These are phyloP conservation scores for Solanum phureja DNA, from an alignment of 257 asterid genomes.

Conservation along the genomic window DNA sequence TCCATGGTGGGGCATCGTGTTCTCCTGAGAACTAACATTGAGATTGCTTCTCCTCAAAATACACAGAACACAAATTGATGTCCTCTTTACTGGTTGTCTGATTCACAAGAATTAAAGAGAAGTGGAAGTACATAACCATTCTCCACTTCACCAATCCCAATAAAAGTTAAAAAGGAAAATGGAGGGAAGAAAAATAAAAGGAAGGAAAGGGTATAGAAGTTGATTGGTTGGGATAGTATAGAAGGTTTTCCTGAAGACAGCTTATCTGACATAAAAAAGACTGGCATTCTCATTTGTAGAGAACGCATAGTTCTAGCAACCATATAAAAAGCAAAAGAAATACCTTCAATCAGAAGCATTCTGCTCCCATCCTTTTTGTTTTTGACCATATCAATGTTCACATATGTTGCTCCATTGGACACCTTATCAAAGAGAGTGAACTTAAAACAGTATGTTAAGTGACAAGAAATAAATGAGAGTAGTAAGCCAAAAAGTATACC, in stretches of 20 bases:
- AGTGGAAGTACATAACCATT: neutral
- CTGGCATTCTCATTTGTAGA: neutral
- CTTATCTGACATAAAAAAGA: neutral
- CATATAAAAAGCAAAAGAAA: neutral
- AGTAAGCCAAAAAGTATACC: constrained; percentile 26
- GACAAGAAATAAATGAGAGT: neutral
- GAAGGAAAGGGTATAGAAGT: neutral
- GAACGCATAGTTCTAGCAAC: neutral
- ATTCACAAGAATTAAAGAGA: neutral
- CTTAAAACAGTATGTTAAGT: neutral
- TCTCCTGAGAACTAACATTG: neutral
- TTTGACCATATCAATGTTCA: constrained; percentile 58
- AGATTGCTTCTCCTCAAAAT: neutral
- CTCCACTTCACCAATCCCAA: neutral
- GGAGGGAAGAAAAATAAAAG: neutral
- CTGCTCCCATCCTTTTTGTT: constrained; percentile 74
- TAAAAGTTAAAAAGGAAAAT: neutral
- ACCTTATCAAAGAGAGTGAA: constrained; percentile 32
- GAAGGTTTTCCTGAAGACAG: neutral
- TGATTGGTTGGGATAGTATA: neutral
- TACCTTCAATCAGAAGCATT: constrained; percentile 91
- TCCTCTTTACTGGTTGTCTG: neutral
- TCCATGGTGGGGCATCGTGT: neutral
- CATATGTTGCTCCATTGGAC: constrained; percentile 80
- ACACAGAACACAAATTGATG: neutral